Evolutionary conservation across 306 rosid species (phyloP), one percentile per base, ranked within the genome.

Genomic region (Fagus sylvatica): DNA sequence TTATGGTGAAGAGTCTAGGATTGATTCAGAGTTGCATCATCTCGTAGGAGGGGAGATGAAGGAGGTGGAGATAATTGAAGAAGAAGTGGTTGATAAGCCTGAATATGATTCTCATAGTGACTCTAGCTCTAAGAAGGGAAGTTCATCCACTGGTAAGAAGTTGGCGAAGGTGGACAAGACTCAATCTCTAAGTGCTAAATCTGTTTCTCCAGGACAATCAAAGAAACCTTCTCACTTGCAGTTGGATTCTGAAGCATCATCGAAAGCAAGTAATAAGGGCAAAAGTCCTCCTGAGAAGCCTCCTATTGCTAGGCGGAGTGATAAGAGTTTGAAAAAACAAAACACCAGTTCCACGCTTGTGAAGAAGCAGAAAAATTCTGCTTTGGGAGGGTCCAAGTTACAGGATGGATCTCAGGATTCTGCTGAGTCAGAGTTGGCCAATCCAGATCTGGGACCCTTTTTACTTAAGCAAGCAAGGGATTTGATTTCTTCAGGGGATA

Each of bases 31-130:
- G 73, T 77, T 96, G 79, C 88, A 78, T 61, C 95, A 93, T 86
- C 91, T 96, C 41, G 99, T 96, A 55, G 98, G 97, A 61, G 98
- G 98, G 72, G 85, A 88, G 75, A 93, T 93, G 97, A 91, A 91
- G 83, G 98, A 96, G 86, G 88, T 96, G 75, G 97, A 96, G 89
- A 96, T 96, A 86, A 93, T 93, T 82, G 91, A 87, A 83, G 99
- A 95, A 85, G 97, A 84, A 71, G 91, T 84, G 65, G 80, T 78
- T 61, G 92, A 86, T 71, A 82, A 74, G 83, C 87, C 75, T 0
- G 89, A 17, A 4, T 82, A 79, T 74, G 81, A 85, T 71, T 88
- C 85, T 74, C 76, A 49, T 12, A 67, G 88, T 30, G 88, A 86
- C 78, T 57, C 91, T n/a, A 64, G 84, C 67, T 78, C 90, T 55